Evolutionary conservation across 2,329 filamentous ascomycete genomes (phyloP).

Genomic region (Trichophyton schoenleinii): DNA sequence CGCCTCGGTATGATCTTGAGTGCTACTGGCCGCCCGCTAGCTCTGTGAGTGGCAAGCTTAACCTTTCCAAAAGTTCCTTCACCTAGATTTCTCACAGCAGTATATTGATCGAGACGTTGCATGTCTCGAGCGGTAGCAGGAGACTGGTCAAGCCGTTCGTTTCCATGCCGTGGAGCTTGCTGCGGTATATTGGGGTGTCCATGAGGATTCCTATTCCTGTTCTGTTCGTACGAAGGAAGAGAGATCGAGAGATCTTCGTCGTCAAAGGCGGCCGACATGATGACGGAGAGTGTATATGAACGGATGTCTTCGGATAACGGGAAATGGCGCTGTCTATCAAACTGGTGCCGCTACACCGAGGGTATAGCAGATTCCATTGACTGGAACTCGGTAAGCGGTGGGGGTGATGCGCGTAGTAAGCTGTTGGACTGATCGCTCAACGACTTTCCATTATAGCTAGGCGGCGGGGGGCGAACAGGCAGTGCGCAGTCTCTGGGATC

Average conservation of each 20-base stretch:
- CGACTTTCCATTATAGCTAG: neutral
- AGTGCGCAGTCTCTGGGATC: too few species aligned
- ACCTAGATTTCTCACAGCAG: conserved; percentile 76
- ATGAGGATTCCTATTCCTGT: conserved; percentile 11
- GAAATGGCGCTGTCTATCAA: neutral
- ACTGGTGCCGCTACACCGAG: neutral
- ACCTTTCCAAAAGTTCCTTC: conserved; percentile 98
- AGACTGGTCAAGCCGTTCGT: conserved; percentile 26
- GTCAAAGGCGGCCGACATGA: conserved; percentile 26
- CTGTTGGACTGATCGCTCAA: neutral
- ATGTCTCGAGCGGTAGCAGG: conserved; percentile 46
- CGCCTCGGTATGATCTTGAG: conserved; percentile 95
- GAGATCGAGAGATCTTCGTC: conserved; percentile 29
- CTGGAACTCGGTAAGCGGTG: neutral
- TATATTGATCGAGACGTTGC: conserved; percentile 84
- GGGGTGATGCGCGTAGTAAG: neutral
- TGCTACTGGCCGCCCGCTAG: conserved; percentile 88
- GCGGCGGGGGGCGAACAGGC: neutral
- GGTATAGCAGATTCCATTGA: neutral
- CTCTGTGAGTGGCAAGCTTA: conserved; percentile 84
- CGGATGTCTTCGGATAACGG: neutral
- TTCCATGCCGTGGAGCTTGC: conserved; percentile 5
- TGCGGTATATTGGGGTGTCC: conserved; percentile 13
- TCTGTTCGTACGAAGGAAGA: conserved; percentile 17
- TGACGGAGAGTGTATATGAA: neutral